Percentiles rank a stretch among this genome's conserved stretches.
Conservation (phyloP, 2,329 filamentous ascomycete species). For the Exophiala spinifera region DNA sequence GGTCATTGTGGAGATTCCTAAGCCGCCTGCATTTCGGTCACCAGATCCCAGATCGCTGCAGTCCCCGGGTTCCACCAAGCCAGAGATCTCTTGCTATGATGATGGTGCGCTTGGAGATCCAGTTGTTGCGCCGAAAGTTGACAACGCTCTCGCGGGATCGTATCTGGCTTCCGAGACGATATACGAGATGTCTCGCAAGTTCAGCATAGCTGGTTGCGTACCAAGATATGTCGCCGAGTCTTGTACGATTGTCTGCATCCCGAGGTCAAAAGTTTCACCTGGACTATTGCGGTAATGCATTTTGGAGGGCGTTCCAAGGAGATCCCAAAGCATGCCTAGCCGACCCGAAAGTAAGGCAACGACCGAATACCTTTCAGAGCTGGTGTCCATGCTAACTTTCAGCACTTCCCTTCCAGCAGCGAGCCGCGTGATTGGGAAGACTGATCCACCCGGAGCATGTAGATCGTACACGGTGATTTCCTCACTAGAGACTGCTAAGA, state of each 20-base stretch:
- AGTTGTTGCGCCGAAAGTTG: not conserved
- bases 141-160: not conserved
- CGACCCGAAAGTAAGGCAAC: slow-evolving; percentile 60
- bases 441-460: slow-evolving; percentile 27
- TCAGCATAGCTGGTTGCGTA: not conserved
- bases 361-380: slow-evolving; percentile 52
- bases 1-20: slow-evolving; percentile 16
- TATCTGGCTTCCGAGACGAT: not conserved
- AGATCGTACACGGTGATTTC: slow-evolving; percentile 58
- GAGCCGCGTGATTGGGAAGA: slow-evolving; percentile 52
- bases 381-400: slow-evolving; percentile 62
- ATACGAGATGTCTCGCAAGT: slow-evolving; percentile 4
- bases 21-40: not conserved
- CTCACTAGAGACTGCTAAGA: slow-evolving; percentile 54
- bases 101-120: slow-evolving; percentile 5
- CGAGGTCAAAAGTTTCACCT: slow-evolving; percentile 26
- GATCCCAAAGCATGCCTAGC: slow-evolving; percentile 59
- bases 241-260: slow-evolving; percentile 19
- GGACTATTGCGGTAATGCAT: slow-evolving; percentile 20
- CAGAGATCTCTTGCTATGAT: slow-evolving; percentile 13
- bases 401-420: slow-evolving; percentile 57
- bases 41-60: not conserved
- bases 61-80: slow-evolving; percentile 1
- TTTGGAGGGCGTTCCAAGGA: slow-evolving; percentile 32
- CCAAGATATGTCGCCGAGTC: not conserved